Evolutionary conservation across 106 monocot genomes (phyloP).

Genomic region (Acorus gramineus): DNA sequence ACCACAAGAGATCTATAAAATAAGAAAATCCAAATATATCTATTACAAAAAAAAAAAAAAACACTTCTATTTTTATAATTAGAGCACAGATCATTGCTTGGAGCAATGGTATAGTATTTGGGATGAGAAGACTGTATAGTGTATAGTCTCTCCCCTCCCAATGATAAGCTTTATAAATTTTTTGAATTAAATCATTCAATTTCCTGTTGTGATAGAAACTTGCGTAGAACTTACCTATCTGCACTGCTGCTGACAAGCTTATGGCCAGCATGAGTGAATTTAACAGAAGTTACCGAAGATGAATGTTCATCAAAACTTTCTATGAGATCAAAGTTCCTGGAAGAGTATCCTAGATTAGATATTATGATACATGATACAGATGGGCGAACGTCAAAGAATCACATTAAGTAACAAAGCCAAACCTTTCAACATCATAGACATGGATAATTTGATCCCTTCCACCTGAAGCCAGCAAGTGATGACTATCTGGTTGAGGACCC

Average conservation of each 20-base stretch:
- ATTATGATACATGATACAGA: too few species aligned
- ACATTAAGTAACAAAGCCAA: background rate
- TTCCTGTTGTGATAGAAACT: background rate
- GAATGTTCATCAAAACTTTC: slow-evolving; percentile 9
- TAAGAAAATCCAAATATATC: background rate
- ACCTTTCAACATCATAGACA: slow-evolving; percentile 3
- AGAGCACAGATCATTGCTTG: too few species aligned
- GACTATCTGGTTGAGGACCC: background rate
- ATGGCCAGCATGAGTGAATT: background rate
- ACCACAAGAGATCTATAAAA: background rate
- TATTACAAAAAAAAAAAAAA: too few species aligned
- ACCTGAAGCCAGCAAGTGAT: background rate
- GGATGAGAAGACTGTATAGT: too few species aligned
- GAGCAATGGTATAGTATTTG: too few species aligned
- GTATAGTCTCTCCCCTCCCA: too few species aligned
- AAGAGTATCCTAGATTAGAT: background rate
- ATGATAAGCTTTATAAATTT: too few species aligned
- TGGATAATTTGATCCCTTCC: slow-evolving; percentile 5
- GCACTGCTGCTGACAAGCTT: slow-evolving; percentile 5
- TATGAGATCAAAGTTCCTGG: slow-evolving; percentile 6
- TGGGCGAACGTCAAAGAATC: background rate
- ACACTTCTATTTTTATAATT: too few species aligned
- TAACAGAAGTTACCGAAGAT: background rate
- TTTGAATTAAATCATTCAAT: background rate
- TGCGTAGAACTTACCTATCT: background rate